phyloP scores from a whole-genome alignment of 257 asterid genomes.

The Lycium ferocissimum region DNA sequence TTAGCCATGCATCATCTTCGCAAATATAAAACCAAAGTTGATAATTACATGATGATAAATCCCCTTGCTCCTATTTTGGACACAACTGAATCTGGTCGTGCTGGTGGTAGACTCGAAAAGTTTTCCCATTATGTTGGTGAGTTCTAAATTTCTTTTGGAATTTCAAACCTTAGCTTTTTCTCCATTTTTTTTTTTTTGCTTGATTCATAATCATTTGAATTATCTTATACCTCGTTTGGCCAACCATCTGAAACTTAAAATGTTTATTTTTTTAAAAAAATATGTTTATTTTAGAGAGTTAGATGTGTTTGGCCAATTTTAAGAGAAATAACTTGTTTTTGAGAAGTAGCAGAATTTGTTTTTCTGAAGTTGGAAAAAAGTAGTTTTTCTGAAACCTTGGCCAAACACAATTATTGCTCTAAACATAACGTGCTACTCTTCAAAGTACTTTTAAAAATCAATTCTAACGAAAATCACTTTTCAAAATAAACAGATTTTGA shows the following conservation, averaged over 20 bases:
- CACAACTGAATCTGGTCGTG: slow-evolving; percentile 62
- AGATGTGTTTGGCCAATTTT: too few relatives aligned
- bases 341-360: too few relatives aligned
- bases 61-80: slow-evolving; percentile 64
- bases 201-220: too few relatives aligned
- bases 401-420: background rate
- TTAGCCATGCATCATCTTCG: slow-evolving; percentile 55
- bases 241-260: too few relatives aligned
- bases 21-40: slow-evolving; percentile 40
- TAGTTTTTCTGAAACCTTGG: too few relatives aligned
- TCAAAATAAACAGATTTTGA: background rate
- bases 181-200: background rate
- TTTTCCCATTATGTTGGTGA: slow-evolving; percentile 84
- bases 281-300: too few relatives aligned
- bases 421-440: too few relatives aligned
- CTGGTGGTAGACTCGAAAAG: slow-evolving; percentile 55
- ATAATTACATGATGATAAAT: slow-evolving; percentile 1
- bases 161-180: background rate
- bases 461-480: background rate
- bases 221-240: too few relatives aligned
- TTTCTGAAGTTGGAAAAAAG: too few relatives aligned
- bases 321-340: too few relatives aligned
- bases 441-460: too few relatives aligned
- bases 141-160: background rate
- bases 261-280: too few relatives aligned